These are phyloP conservation scores for Cordyceps fumosorosea DNA, from an alignment of 2,329 filamentous ascomycete species.

Conservation along the genomic window DNA sequence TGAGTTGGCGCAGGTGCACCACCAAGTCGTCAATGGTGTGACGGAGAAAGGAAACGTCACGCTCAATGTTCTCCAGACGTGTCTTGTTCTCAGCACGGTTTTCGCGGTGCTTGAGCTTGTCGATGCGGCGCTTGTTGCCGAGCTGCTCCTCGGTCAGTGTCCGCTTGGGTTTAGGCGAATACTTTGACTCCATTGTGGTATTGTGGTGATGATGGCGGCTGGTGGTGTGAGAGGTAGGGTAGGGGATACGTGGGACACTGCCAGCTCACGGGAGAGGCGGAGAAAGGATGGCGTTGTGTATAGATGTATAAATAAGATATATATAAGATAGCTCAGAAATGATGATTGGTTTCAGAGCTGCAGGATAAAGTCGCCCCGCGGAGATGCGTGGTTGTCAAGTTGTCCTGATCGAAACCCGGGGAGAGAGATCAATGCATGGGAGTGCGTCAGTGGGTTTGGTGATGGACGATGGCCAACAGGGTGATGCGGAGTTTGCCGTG, in stretches of 20 bases:
- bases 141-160: constrained; percentile 20
- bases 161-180: constrained; percentile 6
- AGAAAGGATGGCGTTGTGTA: too few species aligned
- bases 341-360: too few species aligned
- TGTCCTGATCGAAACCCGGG: too few species aligned
- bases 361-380: too few species aligned
- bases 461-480: too few species aligned
- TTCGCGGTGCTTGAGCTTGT: constrained; percentile 21
- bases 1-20: constrained; percentile 15
- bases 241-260: too few species aligned
- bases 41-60: constrained; percentile 20
- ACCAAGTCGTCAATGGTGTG: constrained; percentile 18
- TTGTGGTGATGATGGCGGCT: background rate
- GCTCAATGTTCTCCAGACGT: constrained; percentile 22
- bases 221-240: background rate
- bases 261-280: too few species aligned
- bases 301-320: too few species aligned
- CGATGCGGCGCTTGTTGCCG: constrained; percentile 21
- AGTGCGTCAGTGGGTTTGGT: too few species aligned
- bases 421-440: background rate
- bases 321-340: too few species aligned
- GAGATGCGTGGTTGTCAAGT: too few species aligned
- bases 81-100: constrained; percentile 22
- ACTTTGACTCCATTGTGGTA: background rate
- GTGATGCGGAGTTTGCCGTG: too few species aligned